Base-by-base conservation (phyloP, 345 rosid species). In the Populus davidiana region DNA sequence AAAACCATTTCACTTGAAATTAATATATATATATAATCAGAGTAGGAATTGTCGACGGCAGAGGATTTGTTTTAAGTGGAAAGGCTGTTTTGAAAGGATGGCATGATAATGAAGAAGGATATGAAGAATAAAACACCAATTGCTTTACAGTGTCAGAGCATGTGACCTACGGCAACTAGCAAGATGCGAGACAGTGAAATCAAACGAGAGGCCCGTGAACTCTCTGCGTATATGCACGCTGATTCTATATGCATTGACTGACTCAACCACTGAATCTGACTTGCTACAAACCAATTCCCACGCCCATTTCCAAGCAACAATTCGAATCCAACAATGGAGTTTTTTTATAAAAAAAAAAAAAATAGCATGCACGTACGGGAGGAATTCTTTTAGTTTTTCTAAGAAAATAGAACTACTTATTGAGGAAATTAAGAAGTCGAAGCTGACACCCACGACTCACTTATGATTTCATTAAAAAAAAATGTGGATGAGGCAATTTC, bases 171-270 rank as follows among this genome's bases (percentile, higher is more conserved):
- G 81, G 85, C 74, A 78, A 78, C 78, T 78, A 68, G 69, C 78
- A 78, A 54, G 16, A 77, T 68, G 72, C 80, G 81, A 79, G 85
- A 82, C 87, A 83, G 56, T 65, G 80, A 74, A 70, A 61, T 83
- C 87, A 69, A 78, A 75, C 78, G 67, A 75, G 75, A 79, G 82
- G 79, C 86, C 89, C 89, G 86, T 85, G 88, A 87, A 78, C 75
- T 39, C 75, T 39, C 86, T 75, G 80, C 64, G 10, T 59, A 2
- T n/a, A 29, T 54, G 50, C 73, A 2, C 13, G 21, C 63, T 49
- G 38, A 14, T 49, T 13, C 59, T 20, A 18, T 50, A 17, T 72
- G 27, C 56, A 43, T 50, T 38, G 70, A 75, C 75, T 73, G 80
- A 59, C 72, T 75, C 66, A 52, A 56, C 56, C 72, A 49, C 69